A percentile compares a stretch with the other conserved stretches of the same genome.
These are phyloP conservation scores for Lachnellula willkommii DNA, from an alignment of 2,329 filamentous ascomycete genomes.

Conservation along the genomic window DNA sequence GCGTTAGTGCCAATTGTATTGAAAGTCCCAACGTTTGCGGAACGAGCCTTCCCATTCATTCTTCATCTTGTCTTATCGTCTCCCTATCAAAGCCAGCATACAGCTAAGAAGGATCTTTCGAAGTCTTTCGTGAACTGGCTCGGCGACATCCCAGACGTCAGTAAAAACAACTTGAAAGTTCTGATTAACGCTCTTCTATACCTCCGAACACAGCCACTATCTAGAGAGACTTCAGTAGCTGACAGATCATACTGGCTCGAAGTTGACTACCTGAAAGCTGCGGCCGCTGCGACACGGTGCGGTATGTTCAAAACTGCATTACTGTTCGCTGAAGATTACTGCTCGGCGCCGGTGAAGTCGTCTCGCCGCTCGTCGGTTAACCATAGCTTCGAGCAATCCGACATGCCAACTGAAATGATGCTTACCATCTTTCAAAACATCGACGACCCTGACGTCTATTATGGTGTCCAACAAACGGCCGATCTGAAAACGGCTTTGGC, in stretches of 20 bases:
- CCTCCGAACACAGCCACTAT: slow-evolving; percentile 72
- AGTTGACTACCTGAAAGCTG: slow-evolving; percentile 66
- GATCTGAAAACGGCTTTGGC: slow-evolving; percentile 73
- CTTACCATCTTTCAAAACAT: slow-evolving; percentile 84
- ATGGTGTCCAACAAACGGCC: slow-evolving; percentile 76
- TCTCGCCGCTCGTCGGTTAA: slow-evolving; percentile 63
- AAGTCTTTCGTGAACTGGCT: slow-evolving; percentile 61
- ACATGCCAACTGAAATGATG: slow-evolving; percentile 61
- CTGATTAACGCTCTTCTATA: slow-evolving; percentile 79
- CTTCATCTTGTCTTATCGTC: slow-evolving; percentile 73
- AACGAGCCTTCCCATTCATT: slow-evolving; percentile 73
- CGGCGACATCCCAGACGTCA: slow-evolving; percentile 38
- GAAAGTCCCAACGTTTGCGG: slow-evolving; percentile 63
- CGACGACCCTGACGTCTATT: slow-evolving; percentile 94
- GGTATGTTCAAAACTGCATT: slow-evolving; percentile 84
- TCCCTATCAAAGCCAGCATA: slow-evolving; percentile 58
- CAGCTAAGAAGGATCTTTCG: slow-evolving; percentile 59
- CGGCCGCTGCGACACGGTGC: slow-evolving; percentile 68
- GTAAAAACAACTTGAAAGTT: slow-evolving; percentile 61
- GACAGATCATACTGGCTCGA: slow-evolving; percentile 83
- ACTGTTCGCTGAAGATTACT: slow-evolving; percentile 70
- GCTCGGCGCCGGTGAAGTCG: slow-evolving; percentile 49
- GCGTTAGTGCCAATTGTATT: slow-evolving; percentile 62
- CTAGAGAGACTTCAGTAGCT: slow-evolving; percentile 70
- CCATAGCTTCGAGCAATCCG: slow-evolving; percentile 33